Percentiles rank a stretch among this genome's conserved stretches.
phyloP scores from a whole-genome alignment of 2,329 filamentous ascomycete genomes.

The Tolypocladium cylindrosporum region DNA sequence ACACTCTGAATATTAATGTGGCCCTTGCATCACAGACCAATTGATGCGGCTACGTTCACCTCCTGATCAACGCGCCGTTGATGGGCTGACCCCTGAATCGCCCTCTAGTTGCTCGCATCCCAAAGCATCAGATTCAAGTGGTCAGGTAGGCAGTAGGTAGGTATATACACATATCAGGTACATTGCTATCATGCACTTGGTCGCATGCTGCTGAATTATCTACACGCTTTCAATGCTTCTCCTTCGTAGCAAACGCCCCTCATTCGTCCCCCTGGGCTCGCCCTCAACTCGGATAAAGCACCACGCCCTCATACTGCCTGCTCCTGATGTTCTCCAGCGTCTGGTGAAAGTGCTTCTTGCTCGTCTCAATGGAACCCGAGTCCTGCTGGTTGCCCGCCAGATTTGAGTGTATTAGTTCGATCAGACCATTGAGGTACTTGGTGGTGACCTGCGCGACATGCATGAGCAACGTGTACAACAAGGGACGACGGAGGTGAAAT shows the following conservation, averaged over 20 bases:
- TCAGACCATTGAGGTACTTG: conserved; percentile 95
- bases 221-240: neutral
- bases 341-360: conserved; percentile 86
- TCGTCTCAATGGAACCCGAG: conserved; percentile 73
- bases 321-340: conserved; percentile 89
- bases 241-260: neutral
- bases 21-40: no score
- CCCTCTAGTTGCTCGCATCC: neutral
- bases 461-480: neutral
- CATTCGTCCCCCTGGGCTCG: neutral
- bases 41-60: no score
- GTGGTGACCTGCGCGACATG: conserved; percentile 58
- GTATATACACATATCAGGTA: conserved; percentile 4
- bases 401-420: conserved; percentile 97
- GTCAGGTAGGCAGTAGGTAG: neutral
- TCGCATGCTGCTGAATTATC: neutral
- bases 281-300: conserved; percentile 49
- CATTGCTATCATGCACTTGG: conserved; percentile 1
- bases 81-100: neutral
- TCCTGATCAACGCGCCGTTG: neutral
- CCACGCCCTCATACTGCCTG: conserved; percentile 86
- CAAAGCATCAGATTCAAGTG: neutral
- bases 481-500: neutral
- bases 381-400: conserved; percentile 76
- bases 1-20: no score